Base-by-base conservation (phyloP, 306 rosid species). In the Gleditsia sinensis region DNA sequence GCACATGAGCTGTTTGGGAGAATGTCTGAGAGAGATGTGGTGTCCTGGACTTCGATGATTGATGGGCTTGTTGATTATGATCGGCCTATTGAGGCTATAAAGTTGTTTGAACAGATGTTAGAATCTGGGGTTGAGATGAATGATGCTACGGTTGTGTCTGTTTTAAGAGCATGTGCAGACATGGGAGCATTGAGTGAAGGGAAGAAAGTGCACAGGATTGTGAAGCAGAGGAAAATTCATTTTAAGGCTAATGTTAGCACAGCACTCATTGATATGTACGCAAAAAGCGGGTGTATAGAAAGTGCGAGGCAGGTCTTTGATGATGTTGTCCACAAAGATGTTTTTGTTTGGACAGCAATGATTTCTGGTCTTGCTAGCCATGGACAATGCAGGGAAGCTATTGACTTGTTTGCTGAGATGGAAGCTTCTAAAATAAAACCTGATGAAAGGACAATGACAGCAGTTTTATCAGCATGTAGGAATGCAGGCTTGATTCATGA, bases 321-420 rank as follows among this genome's bases (percentile, higher is more conserved):
- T 48, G 74, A 56, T 45, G 68, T 58, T 59, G 49, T 57, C 23
- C 60, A 68, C 34, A 81, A 61, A 51, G 82, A 85, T 55, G 78
- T 83, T 79, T 85, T 79, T 1, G 74, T 82, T 76, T 89, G 89
- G 91, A 89, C 89, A 9, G 87, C 87, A 2, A 80, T 85, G 76
- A 79, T 89, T 45, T 76, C 84, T 10, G 84, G 83, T 53, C 82
- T 85, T 54, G 90, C 91, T n/a, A 81, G 88, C 69, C 89, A 87
- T n/a, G 91, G 90, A 20, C 53, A 55, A 9, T 81, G 85, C 50
- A 24, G 43, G 75, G 88, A 85, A 51, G 91, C 90, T 19, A 37
- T 84, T 30, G 79, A 71, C 24, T 58, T 86, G 75, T 86, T 84
- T 69, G 8, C 42, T 69, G 58, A 71, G 46, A 86, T 89, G 89